Evolutionary conservation across 2,329 filamentous ascomycete genomes (phyloP).

Genomic region (Aspergillus quadricinctus): DNA sequence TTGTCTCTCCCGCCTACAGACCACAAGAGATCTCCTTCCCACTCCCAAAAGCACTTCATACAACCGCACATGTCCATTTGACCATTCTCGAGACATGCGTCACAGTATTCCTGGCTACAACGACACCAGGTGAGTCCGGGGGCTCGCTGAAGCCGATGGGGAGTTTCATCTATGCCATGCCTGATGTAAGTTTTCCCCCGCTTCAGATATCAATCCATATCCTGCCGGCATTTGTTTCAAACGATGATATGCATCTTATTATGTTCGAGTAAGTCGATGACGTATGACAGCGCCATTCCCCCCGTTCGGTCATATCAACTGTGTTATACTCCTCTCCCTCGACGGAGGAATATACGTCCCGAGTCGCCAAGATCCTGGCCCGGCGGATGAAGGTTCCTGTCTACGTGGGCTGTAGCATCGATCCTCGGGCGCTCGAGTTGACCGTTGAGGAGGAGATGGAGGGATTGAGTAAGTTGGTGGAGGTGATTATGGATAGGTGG

Average conservation of each 20-base stretch:
- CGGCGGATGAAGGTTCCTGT: conserved; percentile 66
- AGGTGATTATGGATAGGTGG: conserved; percentile 58
- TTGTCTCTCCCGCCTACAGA: conserved; percentile 27
- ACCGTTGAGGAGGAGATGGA: conserved; percentile 93
- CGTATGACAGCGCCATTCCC: conserved; percentile 34
- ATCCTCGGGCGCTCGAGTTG: conserved; percentile 69
- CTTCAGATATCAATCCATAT: not conserved
- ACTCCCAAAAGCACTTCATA: conserved; percentile 53
- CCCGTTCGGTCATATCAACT: conserved; percentile 63
- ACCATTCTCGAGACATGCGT: conserved; percentile 50
- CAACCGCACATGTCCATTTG: conserved; percentile 57
- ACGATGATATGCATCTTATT: not conserved
- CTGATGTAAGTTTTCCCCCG: conserved; percentile 60
- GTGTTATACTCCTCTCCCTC: conserved; percentile 68
- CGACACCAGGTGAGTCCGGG: conserved; percentile 41
- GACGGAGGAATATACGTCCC: conserved; percentile 80
- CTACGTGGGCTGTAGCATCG: conserved; percentile 89
- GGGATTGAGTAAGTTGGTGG: conserved; percentile 69
- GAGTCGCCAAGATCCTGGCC: conserved; percentile 79
- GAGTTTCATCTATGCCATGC: conserved; percentile 90
- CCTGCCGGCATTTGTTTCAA: not conserved
- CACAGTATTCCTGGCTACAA: conserved; percentile 56
- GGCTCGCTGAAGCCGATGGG: conserved; percentile 58
- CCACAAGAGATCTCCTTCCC: conserved; percentile 55
- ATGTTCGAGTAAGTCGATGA: conserved; percentile 8